A percentile compares a stretch with the other conserved stretches of the same genome.
These are phyloP conservation scores for Davidsoniella neocaledoniae DNA, from an alignment of 2,329 filamentous ascomycete genomes.

Conservation along the genomic window DNA sequence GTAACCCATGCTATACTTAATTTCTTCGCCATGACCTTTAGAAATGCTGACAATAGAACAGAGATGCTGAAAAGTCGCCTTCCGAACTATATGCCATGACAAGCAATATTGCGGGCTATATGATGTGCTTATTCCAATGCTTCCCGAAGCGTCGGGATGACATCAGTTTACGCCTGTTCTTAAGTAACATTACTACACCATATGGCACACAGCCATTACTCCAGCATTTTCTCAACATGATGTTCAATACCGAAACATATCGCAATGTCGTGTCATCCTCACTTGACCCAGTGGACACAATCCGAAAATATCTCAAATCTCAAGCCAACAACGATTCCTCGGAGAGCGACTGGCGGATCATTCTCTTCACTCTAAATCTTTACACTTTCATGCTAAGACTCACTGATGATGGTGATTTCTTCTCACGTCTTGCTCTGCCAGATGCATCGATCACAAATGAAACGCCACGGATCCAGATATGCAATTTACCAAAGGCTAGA, in stretches of 20 bases:
- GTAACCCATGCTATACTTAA: background rate
- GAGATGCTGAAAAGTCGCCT: background rate
- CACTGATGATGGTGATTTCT: conserved; percentile 94
- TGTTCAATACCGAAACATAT: conserved; percentile 24
- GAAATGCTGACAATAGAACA: background rate
- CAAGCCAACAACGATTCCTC: background rate
- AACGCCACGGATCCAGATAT: conserved; percentile 35
- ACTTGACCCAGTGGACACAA: background rate
- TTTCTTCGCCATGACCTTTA: background rate
- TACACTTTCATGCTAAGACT: conserved; percentile 86
- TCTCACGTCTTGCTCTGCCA: conserved; percentile 35
- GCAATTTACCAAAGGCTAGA: conserved; percentile 54
- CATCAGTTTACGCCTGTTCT: conserved; percentile 84
- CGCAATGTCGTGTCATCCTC: conserved; percentile 7
- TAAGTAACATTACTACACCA: conserved; percentile 44
- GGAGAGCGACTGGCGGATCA: conserved; percentile 64
- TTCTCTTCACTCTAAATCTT: conserved; percentile 81
- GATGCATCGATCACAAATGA: conserved; percentile 17
- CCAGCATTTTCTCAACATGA: conserved; percentile 67
- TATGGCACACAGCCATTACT: conserved; percentile 40
- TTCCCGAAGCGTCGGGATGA: conserved; percentile 73
- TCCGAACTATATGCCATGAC: conserved; percentile 39
- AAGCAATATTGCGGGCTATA: conserved; percentile 50
- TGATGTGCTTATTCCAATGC: conserved; percentile 66
- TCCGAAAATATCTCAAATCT: conserved; percentile 1